phyloP scores from a whole-genome alignment of 2,329 filamentous ascomycete species.

The Arachnomyces sp. region DNA sequence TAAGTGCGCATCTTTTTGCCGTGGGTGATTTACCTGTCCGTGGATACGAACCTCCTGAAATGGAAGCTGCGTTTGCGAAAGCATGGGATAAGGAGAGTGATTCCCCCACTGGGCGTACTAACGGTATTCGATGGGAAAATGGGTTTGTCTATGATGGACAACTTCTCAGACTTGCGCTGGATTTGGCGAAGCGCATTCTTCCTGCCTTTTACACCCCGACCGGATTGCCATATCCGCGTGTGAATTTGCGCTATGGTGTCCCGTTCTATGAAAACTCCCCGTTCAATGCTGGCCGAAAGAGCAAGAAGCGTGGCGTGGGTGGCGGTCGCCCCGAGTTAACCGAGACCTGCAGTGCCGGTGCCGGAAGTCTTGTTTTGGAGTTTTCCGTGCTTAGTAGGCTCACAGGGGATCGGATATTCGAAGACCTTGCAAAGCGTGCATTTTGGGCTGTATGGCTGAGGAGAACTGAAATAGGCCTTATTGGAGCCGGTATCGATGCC shows the following conservation, averaged over 20 bases:
- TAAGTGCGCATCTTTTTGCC: conserved; percentile 92
- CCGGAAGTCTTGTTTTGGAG: conserved; percentile 90
- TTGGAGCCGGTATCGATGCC: conserved; percentile 87
- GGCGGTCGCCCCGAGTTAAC: conserved; percentile 62
- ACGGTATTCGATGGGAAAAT: conserved; percentile 62
- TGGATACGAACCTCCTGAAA: conserved; percentile 56
- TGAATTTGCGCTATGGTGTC: conserved; percentile 84
- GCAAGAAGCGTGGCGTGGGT: conserved; percentile 12
- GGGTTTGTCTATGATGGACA: conserved; percentile 83
- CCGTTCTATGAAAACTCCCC: conserved; percentile 88
- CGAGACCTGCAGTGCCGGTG: conserved; percentile 92
- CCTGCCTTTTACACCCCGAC: conserved; percentile 89
- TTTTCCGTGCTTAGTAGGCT: conserved; percentile 85
- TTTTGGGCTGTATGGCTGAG: conserved; percentile 97
- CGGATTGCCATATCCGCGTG: conserved; percentile 86
- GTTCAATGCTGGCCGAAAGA: conserved; percentile 45
- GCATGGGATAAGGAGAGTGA: conserved; percentile 30
- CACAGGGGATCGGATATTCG: conserved; percentile 79
- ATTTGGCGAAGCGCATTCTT: conserved; percentile 74
- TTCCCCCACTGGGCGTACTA: conserved; percentile 12
- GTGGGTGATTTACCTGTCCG: conserved; percentile 80
- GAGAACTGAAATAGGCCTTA: conserved; percentile 74
- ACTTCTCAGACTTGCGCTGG: conserved; percentile 76
- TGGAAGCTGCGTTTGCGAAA: conserved; percentile 31
- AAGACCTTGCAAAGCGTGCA: conserved; percentile 78